Percentiles rank a stretch among this genome's conserved stretches.
These are phyloP conservation scores for Actinomortierella wolfii DNA, from an alignment of 371 early-diverging fungal genomes.

Conservation along the genomic window DNA sequence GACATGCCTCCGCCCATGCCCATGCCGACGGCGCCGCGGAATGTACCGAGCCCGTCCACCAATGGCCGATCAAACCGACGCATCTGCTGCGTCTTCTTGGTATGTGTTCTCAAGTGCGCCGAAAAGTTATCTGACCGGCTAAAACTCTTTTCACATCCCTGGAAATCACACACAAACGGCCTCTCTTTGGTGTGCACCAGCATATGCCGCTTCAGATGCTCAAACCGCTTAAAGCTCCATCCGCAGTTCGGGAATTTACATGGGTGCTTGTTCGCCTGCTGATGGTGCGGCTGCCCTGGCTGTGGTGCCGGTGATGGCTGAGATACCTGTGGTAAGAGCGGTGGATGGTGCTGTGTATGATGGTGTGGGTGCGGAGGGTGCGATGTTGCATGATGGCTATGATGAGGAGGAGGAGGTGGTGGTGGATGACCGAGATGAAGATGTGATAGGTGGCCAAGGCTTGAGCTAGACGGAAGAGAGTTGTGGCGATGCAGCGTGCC, in stretches of 20 bases:
- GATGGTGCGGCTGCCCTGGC: too few relatives aligned
- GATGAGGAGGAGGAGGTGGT: too few relatives aligned
- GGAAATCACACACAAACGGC: conserved; percentile 70
- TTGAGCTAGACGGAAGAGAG: too few relatives aligned
- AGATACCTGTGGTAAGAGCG: conserved; percentile 14
- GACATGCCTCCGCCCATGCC: not conserved
- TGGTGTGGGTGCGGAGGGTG: conserved; percentile 38
- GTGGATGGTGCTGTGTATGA: conserved; percentile 30
- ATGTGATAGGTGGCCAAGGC: too few relatives aligned
- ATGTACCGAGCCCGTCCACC: conserved; percentile 21
- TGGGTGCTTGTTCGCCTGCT: conserved; percentile 54
- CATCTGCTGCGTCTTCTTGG: conserved; percentile 31
- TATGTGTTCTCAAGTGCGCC: conserved; percentile 63
- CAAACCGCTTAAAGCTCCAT: conserved; percentile 78
- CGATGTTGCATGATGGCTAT: too few relatives aligned
- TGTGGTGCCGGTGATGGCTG: not conserved
- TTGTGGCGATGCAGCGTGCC: too few relatives aligned
- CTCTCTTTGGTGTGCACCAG: conserved; percentile 68
- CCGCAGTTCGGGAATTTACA: conserved; percentile 59
- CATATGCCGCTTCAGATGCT: conserved; percentile 84
- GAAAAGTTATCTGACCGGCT: conserved; percentile 78
- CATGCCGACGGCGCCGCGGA: not conserved
- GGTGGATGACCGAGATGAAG: too few relatives aligned
- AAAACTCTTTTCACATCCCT: conserved; percentile 72
- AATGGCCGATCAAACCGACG: conserved; percentile 18